Conservation (phyloP, 371 early-diverging fungal species). For the Rhizopus microsporus region DNA sequence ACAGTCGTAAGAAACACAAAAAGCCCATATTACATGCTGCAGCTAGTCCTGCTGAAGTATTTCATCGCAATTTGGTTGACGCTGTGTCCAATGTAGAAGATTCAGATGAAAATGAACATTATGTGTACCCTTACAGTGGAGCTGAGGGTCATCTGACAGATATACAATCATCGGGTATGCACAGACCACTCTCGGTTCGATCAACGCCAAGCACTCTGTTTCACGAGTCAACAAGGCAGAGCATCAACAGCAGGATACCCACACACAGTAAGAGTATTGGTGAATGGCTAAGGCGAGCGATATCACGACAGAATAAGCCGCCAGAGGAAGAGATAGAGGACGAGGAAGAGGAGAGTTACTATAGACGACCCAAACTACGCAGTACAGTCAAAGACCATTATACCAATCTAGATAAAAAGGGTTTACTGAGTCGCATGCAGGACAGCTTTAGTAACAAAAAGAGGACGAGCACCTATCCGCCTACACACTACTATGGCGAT, state of each 20-base stretch:
- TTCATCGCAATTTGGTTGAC: slow-evolving; percentile 51
- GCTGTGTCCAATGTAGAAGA: slow-evolving; percentile 53
- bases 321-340: slow-evolving; percentile 11
- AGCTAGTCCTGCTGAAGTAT: slow-evolving; percentile 50
- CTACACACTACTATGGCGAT: slow-evolving; percentile 16
- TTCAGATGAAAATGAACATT: slow-evolving; percentile 53
- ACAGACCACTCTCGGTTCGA: slow-evolving; percentile 29
- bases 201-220: slow-evolving; percentile 13
- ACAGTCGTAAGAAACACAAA: slow-evolving; percentile 20
- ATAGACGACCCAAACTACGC: slow-evolving; percentile 21
- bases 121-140: slow-evolving; percentile 46
- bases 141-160: slow-evolving; percentile 14
- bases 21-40: slow-evolving; percentile 27
- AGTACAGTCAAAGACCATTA: slow-evolving; percentile 21
- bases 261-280: slow-evolving; percentile 9
- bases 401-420: slow-evolving; percentile 8
- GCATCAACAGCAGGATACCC: neutral
- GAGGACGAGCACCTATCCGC: slow-evolving; percentile 6
- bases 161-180: slow-evolving; percentile 6
- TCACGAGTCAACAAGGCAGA: slow-evolving; percentile 5
- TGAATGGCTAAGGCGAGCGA: slow-evolving; percentile 13
- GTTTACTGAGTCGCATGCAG: slow-evolving; percentile 12
- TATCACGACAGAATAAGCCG: slow-evolving; percentile 6
- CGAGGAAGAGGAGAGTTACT: slow-evolving; percentile 16
- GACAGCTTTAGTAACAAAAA: slow-evolving; percentile 16